phyloP scores from a whole-genome alignment of 768 basidiomycete genomes.

The Lactarius evosmus region DNA sequence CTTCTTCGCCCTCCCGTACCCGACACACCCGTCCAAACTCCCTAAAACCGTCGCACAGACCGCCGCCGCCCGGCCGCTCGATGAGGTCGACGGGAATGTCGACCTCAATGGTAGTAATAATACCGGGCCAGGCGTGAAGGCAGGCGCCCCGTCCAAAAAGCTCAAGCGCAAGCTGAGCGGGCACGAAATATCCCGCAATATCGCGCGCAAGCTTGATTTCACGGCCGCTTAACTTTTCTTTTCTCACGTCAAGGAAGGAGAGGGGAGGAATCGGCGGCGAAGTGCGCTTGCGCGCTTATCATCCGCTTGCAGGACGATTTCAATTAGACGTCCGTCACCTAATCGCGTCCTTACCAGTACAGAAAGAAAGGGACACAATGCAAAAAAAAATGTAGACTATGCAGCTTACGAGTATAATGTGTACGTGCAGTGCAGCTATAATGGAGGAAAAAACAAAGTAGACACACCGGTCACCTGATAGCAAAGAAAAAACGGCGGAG shows the following conservation, averaged over 20 bases:
- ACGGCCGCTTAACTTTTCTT: slow-evolving; percentile 36
- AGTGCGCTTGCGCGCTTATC: not conserved
- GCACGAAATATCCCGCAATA: slow-evolving; percentile 46
- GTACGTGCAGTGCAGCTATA: slow-evolving; percentile 22
- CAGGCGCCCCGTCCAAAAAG: slow-evolving; percentile 44
- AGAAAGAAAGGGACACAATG: slow-evolving; percentile 19
- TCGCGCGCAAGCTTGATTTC: slow-evolving; percentile 74
- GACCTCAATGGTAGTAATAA: slow-evolving; percentile 42
- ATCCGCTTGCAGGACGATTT: not conserved
- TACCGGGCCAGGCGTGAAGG: slow-evolving; percentile 52
- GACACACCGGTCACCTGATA: not conserved
- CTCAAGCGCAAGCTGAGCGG: slow-evolving; percentile 72
- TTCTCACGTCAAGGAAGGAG: not conserved
- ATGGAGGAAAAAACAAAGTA: not conserved
- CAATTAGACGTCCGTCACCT: slow-evolving; percentile 11
- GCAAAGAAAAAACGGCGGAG: not conserved
- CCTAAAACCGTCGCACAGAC: slow-evolving; percentile 60
- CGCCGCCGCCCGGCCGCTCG: slow-evolving; percentile 55
- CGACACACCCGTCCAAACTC: slow-evolving; percentile 83
- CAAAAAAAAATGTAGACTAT: slow-evolving; percentile 28
- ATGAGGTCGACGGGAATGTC: slow-evolving; percentile 76
- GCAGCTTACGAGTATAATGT: slow-evolving; percentile 29
- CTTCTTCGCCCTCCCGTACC: slow-evolving; percentile 81
- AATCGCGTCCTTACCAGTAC: slow-evolving; percentile 12
- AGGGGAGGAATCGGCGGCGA: not conserved